Evolutionary conservation across 2,329 filamentous ascomycete genomes (phyloP), one percentile per base, ranked within the genome.

Genomic region (Lachnellula occidentalis): DNA sequence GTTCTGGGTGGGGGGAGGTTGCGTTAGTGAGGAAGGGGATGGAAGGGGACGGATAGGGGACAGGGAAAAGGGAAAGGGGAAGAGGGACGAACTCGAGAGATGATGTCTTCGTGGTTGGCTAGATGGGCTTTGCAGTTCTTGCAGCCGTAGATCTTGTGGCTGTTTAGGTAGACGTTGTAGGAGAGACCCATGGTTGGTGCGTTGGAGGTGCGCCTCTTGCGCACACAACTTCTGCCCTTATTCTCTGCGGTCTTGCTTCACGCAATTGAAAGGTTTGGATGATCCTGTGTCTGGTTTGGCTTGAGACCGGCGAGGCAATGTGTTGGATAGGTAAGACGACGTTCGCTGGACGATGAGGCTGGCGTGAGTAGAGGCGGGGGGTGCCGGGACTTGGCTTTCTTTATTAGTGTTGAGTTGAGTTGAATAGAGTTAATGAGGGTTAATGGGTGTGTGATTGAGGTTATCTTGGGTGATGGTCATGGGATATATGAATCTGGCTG

Each of bases 51-150:
- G 31, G 47, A 17, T 48, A 45, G 27, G 51, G 59, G 42, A 50
- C n/a, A 49, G 34, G 41, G 46, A 7, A 50, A 22, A 48, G 51
- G 58, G 42, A 49, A 45, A 12, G 48, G 58, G 47, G 24, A 19
- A 42, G 27, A 34, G 34, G 31, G 19, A 73, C 86, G 67, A 76
- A 97, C 92, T 67, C 91, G 80, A 68, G 90, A 96, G 61, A 97
- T 91, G 62, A 99, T 96, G 68, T 96, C 91, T 65, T 97, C 91
- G 66, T 95, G 90, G 70, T 96, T 94, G 34, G 92, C 87, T 17
- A 99, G 83, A 70, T 99, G 94, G 7, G 94, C 90, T 73, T 96
- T 96, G 84, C 94, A 99, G 67, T 81, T 82, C 77, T 92, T 92
- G 82, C 89, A 96, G 62, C 90, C 91, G 72, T 94, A 95, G 69